Evolutionary conservation across 2,329 filamentous ascomycete genomes (phyloP), one percentile per base, ranked within the genome.

Genomic region (Alternaria arbusti): DNA sequence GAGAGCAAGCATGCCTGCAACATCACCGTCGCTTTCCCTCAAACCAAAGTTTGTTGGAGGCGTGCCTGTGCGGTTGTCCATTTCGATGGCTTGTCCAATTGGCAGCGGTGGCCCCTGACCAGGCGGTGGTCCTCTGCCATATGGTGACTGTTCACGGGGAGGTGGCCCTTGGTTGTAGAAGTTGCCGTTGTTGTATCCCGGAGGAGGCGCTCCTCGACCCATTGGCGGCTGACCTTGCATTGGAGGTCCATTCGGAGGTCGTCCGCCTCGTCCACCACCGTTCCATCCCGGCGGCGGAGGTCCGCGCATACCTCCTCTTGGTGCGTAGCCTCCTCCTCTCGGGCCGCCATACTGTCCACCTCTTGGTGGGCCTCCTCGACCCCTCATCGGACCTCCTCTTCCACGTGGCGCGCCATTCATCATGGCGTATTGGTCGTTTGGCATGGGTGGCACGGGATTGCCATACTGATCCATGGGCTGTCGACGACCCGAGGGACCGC

Each of bases 61-160:
- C 43, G 75, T 74, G 9, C 74, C 76, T 23, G 63, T 72, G 52
- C 85, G 84, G 32, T 90, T 89, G 76, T 94, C 90, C 92, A 96
- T 94, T 78, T 96, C 93, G 57, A 94, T 87, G 3, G 91, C 89
- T 73, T 90, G 90, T 10, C 89, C 89, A 12, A 89, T 82, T 4
- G 55, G 59, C 59, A 63, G 52, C 30, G 52, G 55, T 13, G 80
- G 77, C 67, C 74, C 73, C 10, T 70, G 71, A 11, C 74, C 74
- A 23, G 73, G 77, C 6, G 89, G 89, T 15, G 89, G 88, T 10
- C 88, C 89, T 66, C 88, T 84, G n/a, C 75, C 78, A 61, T 84
- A 83, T 11, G 78, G 79, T 20, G 78, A 78, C 17, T 64, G 67
- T 4, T 78, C 75, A 40, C 77, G 74, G 22, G 79, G 78, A 12